phyloP scores from a whole-genome alignment of 176 grass and related monocot genomes.

The Cenchrus purpureus region DNA sequence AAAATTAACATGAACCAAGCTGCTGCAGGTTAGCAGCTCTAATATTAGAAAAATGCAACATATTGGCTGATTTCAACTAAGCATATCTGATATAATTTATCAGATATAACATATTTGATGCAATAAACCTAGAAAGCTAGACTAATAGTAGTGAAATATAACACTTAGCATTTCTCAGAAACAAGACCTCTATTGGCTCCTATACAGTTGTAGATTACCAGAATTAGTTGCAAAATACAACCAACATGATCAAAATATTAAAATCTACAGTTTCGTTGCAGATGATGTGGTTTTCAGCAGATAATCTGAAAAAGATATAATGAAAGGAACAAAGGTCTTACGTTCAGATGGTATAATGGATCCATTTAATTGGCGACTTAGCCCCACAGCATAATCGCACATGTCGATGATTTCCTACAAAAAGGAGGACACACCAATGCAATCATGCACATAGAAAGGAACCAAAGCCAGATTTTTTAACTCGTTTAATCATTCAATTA shows the following conservation, averaged over 20 bases:
- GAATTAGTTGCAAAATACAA: constrained; percentile 16
- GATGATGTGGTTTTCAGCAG: constrained; percentile 14
- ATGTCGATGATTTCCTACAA: constrained; percentile 99
- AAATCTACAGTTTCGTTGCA: constrained; percentile 5
- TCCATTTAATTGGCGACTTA: constrained; percentile 96
- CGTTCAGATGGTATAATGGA: constrained; percentile 98
- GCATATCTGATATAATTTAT: not conserved
- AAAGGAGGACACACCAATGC: constrained; percentile 21
- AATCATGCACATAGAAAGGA: constrained; percentile 18
- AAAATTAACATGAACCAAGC: not conserved
- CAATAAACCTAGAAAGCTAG: not conserved
- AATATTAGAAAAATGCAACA: constrained; percentile 6
- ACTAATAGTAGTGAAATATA: constrained; percentile 4
- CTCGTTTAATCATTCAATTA: constrained; percentile 1
- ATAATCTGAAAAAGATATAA: not conserved
- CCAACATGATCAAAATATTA: constrained; percentile 2
- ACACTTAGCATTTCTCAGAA: not conserved
- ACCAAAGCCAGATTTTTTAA: not conserved
- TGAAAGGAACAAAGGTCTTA: constrained; percentile 45
- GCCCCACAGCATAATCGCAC: constrained; percentile 99
- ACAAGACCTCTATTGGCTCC: not conserved
- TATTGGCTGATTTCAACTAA: not conserved
- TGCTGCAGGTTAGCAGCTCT: not conserved
- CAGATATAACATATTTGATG: not conserved
- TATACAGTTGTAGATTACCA: not conserved